phyloP scores from a whole-genome alignment of 2,329 filamentous ascomycete species.

The Fusarium armeniacum region DNA sequence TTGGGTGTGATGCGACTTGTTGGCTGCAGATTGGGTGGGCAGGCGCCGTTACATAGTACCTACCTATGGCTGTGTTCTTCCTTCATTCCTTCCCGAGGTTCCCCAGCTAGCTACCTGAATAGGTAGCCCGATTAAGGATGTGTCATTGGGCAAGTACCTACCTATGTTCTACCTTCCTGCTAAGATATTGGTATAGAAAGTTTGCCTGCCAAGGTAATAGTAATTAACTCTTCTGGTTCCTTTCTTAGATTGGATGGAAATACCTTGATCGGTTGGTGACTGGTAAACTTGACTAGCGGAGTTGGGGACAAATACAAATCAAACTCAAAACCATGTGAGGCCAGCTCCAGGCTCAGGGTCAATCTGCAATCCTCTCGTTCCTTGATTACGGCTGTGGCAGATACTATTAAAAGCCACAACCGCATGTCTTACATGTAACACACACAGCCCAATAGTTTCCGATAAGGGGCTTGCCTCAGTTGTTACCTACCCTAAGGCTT shows the following conservation, averaged over 20 bases:
- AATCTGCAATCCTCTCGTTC: constrained; percentile 26
- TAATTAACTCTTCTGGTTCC: not conserved
- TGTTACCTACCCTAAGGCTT: not conserved
- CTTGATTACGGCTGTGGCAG: constrained; percentile 25
- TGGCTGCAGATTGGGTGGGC: constrained; percentile 34
- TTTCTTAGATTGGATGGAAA: not conserved
- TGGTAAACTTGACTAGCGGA: not conserved
- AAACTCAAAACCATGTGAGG: not conserved
- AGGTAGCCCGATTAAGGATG: not conserved
- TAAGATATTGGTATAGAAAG: not conserved
- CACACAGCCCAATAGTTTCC: not conserved
- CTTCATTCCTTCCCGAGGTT: constrained; percentile 23
- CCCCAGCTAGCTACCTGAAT: not conserved
- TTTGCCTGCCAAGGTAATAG: not conserved
- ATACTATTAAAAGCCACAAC: constrained; percentile 27
- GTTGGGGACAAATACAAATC: not conserved
- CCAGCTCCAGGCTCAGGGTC: constrained; percentile 3
- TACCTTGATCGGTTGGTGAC: not conserved
- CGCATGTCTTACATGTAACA: constrained; percentile 13
- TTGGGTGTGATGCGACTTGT: constrained; percentile 34
- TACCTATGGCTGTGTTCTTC: constrained; percentile 29
- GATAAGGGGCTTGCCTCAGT: not conserved
- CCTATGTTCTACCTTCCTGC: not conserved
- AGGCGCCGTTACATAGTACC: constrained; percentile 23
- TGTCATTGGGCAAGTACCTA: not conserved